Base-by-base conservation (phyloP, 2,329 filamentous ascomycete species). In the Dothidotthia symphoricarpi region DNA sequence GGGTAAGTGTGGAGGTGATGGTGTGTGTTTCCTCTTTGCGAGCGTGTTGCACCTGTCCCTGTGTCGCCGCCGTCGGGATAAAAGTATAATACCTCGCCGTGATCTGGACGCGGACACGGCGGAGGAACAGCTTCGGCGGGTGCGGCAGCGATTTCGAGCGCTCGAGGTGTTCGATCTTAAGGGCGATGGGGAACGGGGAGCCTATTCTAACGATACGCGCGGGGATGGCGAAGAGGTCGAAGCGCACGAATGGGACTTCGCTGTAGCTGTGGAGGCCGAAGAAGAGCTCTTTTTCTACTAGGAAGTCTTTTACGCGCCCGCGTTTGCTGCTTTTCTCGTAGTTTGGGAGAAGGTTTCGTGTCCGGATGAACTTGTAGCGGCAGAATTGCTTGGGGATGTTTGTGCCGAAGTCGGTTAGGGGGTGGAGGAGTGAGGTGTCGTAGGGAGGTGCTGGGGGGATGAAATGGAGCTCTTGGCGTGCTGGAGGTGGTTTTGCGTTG, bases 91-190 rank as follows among this genome's bases (percentile, higher is more conserved):
- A 41, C 4, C 24, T 28, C 1, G 51, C 47, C 2, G 45, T 30
- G 2, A 63, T 22, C 19, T 47, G 55, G 10, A 61, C 51, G 27
- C 53, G 49, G 1, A 63, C 19, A 3, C 57, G 47, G 12, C 49
- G 57, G 9, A 63, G 32, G 17, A 49, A 49, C 0, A 63, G 27
- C 13, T 49, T 43, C 3, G 58, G 59, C 13, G 55, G 54, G 11
- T 41, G 31, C 1, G 36, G 40, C 1, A 62, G 30, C 3, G 57
- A 59, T n/a, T 49, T 39, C 3, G 54, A 57, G 9, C 58, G 54
- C 15, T 59, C 50, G 3, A 53, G 36, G 24, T 62, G 58, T 8
- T 54, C 40, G 11, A 63, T 19, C 10, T 35, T 48, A 1, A 62
- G 28, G 4, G 42, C 28, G n/a, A 53, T 39, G 5, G 48, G 47